These are phyloP conservation scores for Neolentinus lepideus DNA, from an alignment of 1,284 basidiomycete species.

Conservation along the genomic window DNA sequence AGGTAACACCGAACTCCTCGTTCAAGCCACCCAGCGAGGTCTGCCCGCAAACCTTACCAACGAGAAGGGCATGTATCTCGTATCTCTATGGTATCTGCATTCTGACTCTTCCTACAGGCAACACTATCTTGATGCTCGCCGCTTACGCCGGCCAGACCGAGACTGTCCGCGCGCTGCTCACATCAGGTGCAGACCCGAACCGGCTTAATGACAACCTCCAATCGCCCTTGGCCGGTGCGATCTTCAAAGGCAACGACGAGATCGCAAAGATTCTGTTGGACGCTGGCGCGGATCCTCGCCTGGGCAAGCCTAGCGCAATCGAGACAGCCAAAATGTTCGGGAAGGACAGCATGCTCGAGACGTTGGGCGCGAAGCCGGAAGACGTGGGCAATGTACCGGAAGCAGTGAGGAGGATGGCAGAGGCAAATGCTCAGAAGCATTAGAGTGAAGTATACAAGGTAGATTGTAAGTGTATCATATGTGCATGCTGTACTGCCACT, in stretches of 20 bases:
- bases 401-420: slow-evolving; percentile 10
- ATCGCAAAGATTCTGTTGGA: slow-evolving; percentile 55
- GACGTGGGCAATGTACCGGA: slow-evolving; percentile 26
- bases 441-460: background rate
- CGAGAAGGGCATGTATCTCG: slow-evolving; percentile 40
- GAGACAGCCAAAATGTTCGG: slow-evolving; percentile 66
- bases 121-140: slow-evolving; percentile 79
- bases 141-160: slow-evolving; percentile 69
- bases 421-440: background rate
- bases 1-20: slow-evolving; percentile 45
- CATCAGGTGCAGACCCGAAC: slow-evolving; percentile 60
- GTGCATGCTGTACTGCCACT: background rate
- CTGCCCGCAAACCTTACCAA: slow-evolving; percentile 78
- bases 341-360: slow-evolving; percentile 42
- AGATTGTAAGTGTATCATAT: background rate
- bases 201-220: slow-evolving; percentile 72
- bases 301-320: slow-evolving; percentile 68
- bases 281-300: slow-evolving; percentile 60
- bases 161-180: slow-evolving; percentile 47
- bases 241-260: slow-evolving; percentile 67
- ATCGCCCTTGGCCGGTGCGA: slow-evolving; percentile 76
- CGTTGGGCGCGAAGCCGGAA: slow-evolving; percentile 50
- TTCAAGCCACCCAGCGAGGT: slow-evolving; percentile 63
- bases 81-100: background rate
- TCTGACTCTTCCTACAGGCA: slow-evolving; percentile 37